Conservation (phyloP, 352 stramenopile species). For the Hyphochytrium catenoides region DNA sequence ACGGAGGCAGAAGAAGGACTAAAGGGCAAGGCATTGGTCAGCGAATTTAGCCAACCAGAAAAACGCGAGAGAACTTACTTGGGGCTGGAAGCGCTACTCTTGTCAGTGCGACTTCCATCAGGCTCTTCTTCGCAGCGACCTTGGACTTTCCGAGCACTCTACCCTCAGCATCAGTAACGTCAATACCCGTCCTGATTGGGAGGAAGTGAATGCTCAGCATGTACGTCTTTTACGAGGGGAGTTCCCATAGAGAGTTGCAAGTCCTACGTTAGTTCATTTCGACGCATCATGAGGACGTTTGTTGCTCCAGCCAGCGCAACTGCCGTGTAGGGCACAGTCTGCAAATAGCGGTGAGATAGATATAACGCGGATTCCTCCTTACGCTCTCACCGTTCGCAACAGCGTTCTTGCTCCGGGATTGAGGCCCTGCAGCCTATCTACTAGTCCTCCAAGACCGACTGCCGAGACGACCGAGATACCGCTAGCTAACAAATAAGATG, state of each 20-base stretch:
- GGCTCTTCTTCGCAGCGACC: slow-evolving; percentile 40
- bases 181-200: slow-evolving; percentile 47
- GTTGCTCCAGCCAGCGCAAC: slow-evolving; percentile 50
- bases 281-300: slow-evolving; percentile 64
- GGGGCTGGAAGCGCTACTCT: slow-evolving; percentile 44
- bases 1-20: slow-evolving; percentile 51
- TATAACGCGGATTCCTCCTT: no score
- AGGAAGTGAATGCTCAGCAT: no score
- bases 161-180: slow-evolving; percentile 48
- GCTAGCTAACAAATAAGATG: no score
- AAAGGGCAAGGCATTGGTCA: neutral
- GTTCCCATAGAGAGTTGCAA: neutral
- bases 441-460: no score
- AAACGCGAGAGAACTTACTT: slow-evolving; percentile 17
- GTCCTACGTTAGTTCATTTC: slow-evolving; percentile 50
- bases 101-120: slow-evolving; percentile 45
- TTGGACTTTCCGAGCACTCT: slow-evolving; percentile 44
- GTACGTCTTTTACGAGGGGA: no score
- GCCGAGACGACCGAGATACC: no score
- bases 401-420: no score
- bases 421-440: no score
- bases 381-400: no score
- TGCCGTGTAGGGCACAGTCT: slow-evolving; percentile 57
- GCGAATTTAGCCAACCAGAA: neutral
- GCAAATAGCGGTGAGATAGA: neutral